Base-by-base conservation (phyloP, 2,329 filamentous ascomycete genomes). In the Periconia digitata region DNA sequence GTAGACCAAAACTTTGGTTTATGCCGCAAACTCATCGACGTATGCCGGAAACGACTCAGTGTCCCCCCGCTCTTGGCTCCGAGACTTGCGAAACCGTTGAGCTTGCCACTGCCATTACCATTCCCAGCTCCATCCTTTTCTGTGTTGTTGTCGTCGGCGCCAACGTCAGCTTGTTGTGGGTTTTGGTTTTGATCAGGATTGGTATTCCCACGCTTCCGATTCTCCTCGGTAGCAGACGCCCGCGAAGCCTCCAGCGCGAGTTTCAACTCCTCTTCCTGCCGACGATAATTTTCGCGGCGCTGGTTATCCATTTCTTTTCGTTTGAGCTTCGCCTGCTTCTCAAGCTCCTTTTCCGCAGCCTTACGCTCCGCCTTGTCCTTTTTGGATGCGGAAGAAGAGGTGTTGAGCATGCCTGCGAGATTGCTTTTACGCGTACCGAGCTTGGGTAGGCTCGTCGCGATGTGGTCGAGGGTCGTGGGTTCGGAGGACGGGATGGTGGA, bases 11-110 rank as follows among this genome's bases (percentile, higher is more conserved):
- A 82, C 62, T 89, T 85, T 57, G 88, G 87, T 70, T 87, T 90
- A 54, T 86, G 83, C 41, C 88, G 83, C 75, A 95, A 81, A 54
- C 89, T 91, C 74, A 89, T 92, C 69, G 86, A 90, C 8, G 84
- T 84, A 46, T 85, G 80, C 58, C 85, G 82, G 55, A 88, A 85
- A 38, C 89, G 79, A 60, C 83, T 84, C 36, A 94, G 74, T 6
- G 27, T 32, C 10, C 27, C 27, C 7, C 75, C 71, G 43, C 67
- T 56, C 29, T 56, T 43, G 12, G 49, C 59, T 17, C 60, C 58
- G 8, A 70, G 56, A 20, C 69, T 71, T 43, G 67, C 72, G 18
- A 64, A 57, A 40, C 51, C 51, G 41, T 49, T 61, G n/a, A 13
- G 21, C 38, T 62, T 50, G 8, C 40, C 48, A 8, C 35, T 22